Base-by-base conservation (phyloP, 805 yeast genomes). In the Blastobotrys terrestris region DNA sequence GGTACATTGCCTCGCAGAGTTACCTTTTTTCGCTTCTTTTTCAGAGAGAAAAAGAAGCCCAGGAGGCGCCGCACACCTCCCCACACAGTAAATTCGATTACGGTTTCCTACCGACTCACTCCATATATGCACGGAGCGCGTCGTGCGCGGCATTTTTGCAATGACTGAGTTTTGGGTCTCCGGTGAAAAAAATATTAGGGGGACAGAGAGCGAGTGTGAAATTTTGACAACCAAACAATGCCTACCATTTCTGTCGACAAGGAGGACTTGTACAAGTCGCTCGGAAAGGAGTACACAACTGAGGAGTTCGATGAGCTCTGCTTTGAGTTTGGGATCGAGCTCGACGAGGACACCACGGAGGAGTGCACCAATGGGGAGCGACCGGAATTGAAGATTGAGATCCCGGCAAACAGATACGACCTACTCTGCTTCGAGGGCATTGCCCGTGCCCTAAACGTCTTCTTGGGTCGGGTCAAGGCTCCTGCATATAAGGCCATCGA, bases 341-440 rank as follows among this genome's bases (percentile, higher is more conserved):
- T 94, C 57, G 99, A 94, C 69, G 99, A 95, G 73, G 98, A 95
- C 70, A 89, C 96, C 67, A 87, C 95, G 44, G 88, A 85, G 39
- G 83, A 79, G 47, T 66, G 62, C 63, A 97, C 90, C 73, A 77
- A 89, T 53, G 98, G 92, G 66, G 96, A 88, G 71, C 84, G 96
- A 70, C 97, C 99, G n/a, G 95, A 92, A 72, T 78, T 88, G 64
- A 94, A 94, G 74, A 89, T 94, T 65, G 99, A 94, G 71, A 84
- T 95, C 58, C 97, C 97, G 54, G 99, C 99, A 57, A 94, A 94
- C 74, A 86, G 99, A 39, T 95, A 94, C 67, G 99, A 94, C 70
- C 83, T 94, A 91, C 81, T 94, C 60, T 95, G 99, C 76, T 86
- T 90, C 62, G 99, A 94, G 73, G 99, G 99, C 67, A 90, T 94